These are phyloP conservation scores for Anaeromyces robustus DNA, from an alignment of 192 early-diverging fungal genomes.

Conservation along the genomic window DNA sequence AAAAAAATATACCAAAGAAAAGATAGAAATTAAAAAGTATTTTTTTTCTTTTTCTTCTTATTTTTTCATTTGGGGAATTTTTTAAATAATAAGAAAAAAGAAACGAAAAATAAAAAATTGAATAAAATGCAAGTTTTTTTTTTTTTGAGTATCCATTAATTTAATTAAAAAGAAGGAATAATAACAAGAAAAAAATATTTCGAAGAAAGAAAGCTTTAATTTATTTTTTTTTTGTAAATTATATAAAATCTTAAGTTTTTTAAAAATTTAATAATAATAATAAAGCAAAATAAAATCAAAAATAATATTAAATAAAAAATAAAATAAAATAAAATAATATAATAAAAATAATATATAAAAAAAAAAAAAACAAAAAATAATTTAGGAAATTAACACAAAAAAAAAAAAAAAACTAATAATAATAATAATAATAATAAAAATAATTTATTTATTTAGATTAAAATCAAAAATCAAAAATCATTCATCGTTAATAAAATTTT, in stretches of 20 bases:
- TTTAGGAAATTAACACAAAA: too few relatives aligned
- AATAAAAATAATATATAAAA: too few relatives aligned
- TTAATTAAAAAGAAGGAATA: too few relatives aligned
- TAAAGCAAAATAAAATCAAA: neutral
- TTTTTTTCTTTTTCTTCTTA: neutral
- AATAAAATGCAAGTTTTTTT: too few relatives aligned
- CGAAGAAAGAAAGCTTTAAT: neutral
- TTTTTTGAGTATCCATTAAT: neutral
- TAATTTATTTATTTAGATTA: too few relatives aligned
- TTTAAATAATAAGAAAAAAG: neutral
- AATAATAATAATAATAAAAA: too few relatives aligned
- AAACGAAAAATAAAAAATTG: neutral
- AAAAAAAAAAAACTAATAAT: too few relatives aligned
- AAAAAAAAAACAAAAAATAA: too few relatives aligned
- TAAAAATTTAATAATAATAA: neutral
- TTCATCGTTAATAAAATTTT: neutral
- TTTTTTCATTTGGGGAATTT: neutral
- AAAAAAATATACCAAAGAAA: neutral
- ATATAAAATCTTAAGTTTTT: neutral
- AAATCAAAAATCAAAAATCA: neutral
- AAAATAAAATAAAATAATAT: too few relatives aligned
- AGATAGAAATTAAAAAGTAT: neutral
- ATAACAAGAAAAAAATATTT: neutral
- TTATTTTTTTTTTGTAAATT: neutral
- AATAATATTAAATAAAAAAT: too few relatives aligned